phyloP scores from a whole-genome alignment of 2,329 filamentous ascomycete species.

The Dendrostoma leiphaemia region DNA sequence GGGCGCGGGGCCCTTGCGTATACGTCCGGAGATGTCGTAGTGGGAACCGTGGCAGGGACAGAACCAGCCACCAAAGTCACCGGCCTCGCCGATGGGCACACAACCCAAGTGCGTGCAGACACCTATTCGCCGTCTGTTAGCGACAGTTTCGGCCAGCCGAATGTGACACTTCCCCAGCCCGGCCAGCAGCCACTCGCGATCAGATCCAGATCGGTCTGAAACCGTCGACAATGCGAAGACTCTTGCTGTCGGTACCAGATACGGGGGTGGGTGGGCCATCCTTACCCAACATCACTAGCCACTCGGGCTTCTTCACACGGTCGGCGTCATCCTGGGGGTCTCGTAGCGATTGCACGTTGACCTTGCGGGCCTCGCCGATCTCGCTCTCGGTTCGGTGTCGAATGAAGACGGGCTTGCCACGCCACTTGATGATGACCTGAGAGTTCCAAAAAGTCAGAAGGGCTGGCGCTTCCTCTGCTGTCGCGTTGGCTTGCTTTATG shows the following conservation, averaged over 20 bases:
- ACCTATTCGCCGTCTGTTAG: slow-evolving; percentile 47
- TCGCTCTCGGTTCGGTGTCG: slow-evolving; percentile 92
- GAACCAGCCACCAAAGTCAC: slow-evolving; percentile 99
- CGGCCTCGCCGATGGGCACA: slow-evolving; percentile 97
- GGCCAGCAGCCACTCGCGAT: no score
- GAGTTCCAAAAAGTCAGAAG: background rate
- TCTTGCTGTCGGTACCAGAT: no score
- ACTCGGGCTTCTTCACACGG: slow-evolving; percentile 97
- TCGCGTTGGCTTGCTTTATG: no score
- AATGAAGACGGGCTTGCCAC: slow-evolving; percentile 99
- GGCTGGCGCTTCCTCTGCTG: no score
- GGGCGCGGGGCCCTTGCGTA: slow-evolving; percentile 94
- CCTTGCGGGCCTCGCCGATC: slow-evolving; percentile 91
- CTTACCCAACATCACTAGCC: slow-evolving; percentile 96
- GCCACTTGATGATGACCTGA: slow-evolving; percentile 99
- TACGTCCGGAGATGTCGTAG: slow-evolving; percentile 98
- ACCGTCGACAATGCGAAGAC: no score
- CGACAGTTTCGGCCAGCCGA: background rate
- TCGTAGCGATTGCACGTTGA: slow-evolving; percentile 78
- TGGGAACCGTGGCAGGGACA: slow-evolving; percentile 99
- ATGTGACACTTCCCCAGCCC: background rate
- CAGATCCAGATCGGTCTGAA: no score
- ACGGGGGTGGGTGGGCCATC: background rate
- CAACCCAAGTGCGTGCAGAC: slow-evolving; percentile 99
- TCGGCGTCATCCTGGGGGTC: slow-evolving; percentile 90